phyloP scores from a whole-genome alignment of 2,329 filamentous ascomycete genomes.

The Xylaria sp. region DNA sequence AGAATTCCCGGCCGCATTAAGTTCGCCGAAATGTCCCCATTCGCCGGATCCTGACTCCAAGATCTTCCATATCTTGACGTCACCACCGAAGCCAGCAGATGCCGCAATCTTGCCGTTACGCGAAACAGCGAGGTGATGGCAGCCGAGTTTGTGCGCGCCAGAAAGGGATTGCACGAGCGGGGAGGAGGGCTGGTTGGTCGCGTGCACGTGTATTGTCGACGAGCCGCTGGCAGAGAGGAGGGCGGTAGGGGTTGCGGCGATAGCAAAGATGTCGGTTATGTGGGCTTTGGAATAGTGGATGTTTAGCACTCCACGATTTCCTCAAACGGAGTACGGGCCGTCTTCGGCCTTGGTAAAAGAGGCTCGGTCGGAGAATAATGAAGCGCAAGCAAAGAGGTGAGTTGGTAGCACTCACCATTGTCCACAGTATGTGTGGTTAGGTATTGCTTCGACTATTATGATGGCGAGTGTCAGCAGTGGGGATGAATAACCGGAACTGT shows the following conservation, averaged over 20 bases:
- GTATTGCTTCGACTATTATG: slow-evolving; percentile 99
- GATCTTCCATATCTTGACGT: slow-evolving; percentile 81
- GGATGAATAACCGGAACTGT: neutral
- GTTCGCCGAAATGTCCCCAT: slow-evolving; percentile 56
- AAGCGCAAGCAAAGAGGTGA: neutral
- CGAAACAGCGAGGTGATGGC: slow-evolving; percentile 82
- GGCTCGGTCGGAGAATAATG: neutral
- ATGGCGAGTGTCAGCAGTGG: slow-evolving; percentile 13
- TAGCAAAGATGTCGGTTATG: slow-evolving; percentile 80
- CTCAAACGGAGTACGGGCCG: slow-evolving; percentile 10
- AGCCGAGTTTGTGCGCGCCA: slow-evolving; percentile 83
- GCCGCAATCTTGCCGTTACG: slow-evolving; percentile 74
- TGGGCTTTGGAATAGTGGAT: slow-evolving; percentile 64
- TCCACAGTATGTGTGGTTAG: slow-evolving; percentile 90
- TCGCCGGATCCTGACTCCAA: slow-evolving; percentile 63
- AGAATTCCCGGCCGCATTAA: slow-evolving; percentile 43
- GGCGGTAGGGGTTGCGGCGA: slow-evolving; percentile 75
- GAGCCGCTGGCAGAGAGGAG: slow-evolving; percentile 86
- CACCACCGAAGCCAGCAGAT: slow-evolving; percentile 87
- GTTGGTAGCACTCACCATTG: slow-evolving; percentile 65
- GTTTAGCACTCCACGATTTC: slow-evolving; percentile 19
- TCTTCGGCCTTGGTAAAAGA: neutral
- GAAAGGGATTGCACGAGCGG: slow-evolving; percentile 80
- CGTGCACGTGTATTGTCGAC: slow-evolving; percentile 80
- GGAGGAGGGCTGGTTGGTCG: slow-evolving; percentile 72